Conservation (phyloP, 768 basidiomycete species). For the Suillus variegatus region DNA sequence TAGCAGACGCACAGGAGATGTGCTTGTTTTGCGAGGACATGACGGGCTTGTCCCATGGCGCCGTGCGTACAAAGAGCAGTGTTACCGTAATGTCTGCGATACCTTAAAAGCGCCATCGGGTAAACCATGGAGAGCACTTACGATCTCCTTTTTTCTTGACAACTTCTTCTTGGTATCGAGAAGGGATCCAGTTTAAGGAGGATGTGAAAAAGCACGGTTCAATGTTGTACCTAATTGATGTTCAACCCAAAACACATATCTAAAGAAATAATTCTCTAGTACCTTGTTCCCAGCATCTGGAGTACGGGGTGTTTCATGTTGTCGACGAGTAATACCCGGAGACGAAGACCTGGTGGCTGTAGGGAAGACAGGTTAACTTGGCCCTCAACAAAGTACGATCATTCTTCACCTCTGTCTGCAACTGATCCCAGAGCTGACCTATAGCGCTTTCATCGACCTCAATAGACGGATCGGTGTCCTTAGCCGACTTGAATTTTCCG, state of each 20-base stretch:
- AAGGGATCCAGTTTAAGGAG: conserved; percentile 58
- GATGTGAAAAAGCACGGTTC: conserved; percentile 61
- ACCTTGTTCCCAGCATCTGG: conserved; percentile 55
- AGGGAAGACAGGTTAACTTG: neutral
- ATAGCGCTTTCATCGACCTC: conserved; percentile 15
- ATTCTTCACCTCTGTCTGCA: conserved; percentile 19
- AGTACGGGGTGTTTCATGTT: conserved; percentile 47
- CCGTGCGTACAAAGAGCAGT: conserved; percentile 43
- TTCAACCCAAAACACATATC: neutral
- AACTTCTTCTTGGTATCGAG: conserved; percentile 52
- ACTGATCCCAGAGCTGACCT: conserved; percentile 20
- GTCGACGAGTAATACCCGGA: conserved; percentile 41
- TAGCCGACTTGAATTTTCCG: conserved; percentile 31
- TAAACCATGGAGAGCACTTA: conserved; percentile 25
- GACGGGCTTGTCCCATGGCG: conserved; percentile 32
- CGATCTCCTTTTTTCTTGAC: conserved; percentile 44
- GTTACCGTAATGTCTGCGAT: conserved; percentile 49
- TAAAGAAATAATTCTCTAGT: conserved; percentile 7
- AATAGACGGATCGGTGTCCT: conserved; percentile 1
- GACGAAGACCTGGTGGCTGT: conserved; percentile 18
- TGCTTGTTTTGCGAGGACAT: conserved; percentile 19
- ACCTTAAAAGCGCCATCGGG: neutral
- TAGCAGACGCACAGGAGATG: neutral
- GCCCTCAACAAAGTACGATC: neutral
- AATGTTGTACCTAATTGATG: conserved; percentile 40